phyloP scores from a whole-genome alignment of 129 eudicot species.

The Centrapalus pauciflorus region DNA sequence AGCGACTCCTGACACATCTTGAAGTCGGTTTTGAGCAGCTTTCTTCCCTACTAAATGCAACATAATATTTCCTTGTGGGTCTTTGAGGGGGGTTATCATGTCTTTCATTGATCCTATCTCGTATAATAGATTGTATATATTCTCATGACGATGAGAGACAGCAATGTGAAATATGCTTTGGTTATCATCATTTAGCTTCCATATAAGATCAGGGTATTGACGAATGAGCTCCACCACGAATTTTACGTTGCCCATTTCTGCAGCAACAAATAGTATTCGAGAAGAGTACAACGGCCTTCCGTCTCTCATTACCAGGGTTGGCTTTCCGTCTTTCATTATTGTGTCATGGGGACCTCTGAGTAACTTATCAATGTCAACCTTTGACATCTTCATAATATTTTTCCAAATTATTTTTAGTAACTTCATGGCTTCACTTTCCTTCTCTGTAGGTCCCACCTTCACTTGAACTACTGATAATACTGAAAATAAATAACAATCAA shows the following conservation, averaged over 20 bases:
- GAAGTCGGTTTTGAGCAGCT: constrained; percentile 2
- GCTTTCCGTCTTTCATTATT: neutral
- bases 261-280: constrained; percentile 24
- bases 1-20: constrained; percentile 16
- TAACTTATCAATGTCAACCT: neutral
- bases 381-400: neutral
- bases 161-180: constrained; percentile 35
- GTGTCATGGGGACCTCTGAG: constrained; percentile 12
- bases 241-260: constrained; percentile 23
- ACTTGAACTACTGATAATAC: neutral
- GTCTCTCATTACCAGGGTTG: neutral
- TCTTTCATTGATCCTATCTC: constrained; percentile 23
- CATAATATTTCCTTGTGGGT: constrained; percentile 15
- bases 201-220: constrained; percentile 25
- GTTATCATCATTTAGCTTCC: constrained; percentile 7
- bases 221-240: constrained; percentile 24
- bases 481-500: neutral
- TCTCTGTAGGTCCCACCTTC: neutral
- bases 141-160: constrained; percentile 25
- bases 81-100: neutral
- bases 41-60: constrained; percentile 35
- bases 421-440: neutral
- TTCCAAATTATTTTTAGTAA: constrained; percentile 6
- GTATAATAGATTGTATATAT: constrained; percentile 20
- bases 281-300: neutral